A percentile compares a stretch with the other conserved stretches of the same genome.
Evolutionary conservation across 345 rosid genomes (phyloP).

Genomic region (Moricandia arvensis): DNA sequence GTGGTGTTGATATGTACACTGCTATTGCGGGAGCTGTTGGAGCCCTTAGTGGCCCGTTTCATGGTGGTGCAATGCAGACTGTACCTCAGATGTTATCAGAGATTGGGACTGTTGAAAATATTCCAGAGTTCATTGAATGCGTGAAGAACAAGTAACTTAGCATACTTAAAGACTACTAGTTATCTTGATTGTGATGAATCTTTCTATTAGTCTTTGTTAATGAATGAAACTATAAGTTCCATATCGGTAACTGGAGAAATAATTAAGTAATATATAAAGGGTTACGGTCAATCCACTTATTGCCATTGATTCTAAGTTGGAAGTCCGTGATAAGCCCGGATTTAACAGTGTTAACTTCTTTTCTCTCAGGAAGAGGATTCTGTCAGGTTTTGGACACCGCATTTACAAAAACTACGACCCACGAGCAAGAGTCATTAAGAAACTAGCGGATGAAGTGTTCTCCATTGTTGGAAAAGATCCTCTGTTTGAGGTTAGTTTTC

Average conservation of each 20-base stretch:
- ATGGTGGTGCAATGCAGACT: slow-evolving; percentile 95
- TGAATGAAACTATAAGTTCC: too few species aligned
- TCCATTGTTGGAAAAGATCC: slow-evolving; percentile 96
- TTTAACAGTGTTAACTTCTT: neutral
- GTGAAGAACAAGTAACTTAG: slow-evolving; percentile 71
- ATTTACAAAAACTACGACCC: slow-evolving; percentile 98
- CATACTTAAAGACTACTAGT: neutral
- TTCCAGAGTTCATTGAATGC: slow-evolving; percentile 76
- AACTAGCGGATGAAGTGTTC: slow-evolving; percentile 92
- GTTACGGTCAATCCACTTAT: too few species aligned
- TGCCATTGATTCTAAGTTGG: too few species aligned
- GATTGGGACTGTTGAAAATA: slow-evolving; percentile 83
- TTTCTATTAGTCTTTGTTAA: too few species aligned
- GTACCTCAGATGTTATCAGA: slow-evolving; percentile 85
- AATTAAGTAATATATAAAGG: too few species aligned
- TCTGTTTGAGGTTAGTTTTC: slow-evolving; percentile 74
- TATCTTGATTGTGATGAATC: neutral
- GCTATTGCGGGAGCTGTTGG: slow-evolving; percentile 92
- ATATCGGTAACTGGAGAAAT: too few species aligned
- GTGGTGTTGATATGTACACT: slow-evolving; percentile 87
- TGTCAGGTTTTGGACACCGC: slow-evolving; percentile 98
- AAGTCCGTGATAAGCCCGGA: too few species aligned
- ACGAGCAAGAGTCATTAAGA: slow-evolving; percentile 84
- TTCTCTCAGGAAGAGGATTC: slow-evolving; percentile 69
- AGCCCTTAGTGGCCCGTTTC: slow-evolving; percentile 93